phyloP scores from a whole-genome alignment of 805 yeast species.

The Lachancea nothofagi region DNA sequence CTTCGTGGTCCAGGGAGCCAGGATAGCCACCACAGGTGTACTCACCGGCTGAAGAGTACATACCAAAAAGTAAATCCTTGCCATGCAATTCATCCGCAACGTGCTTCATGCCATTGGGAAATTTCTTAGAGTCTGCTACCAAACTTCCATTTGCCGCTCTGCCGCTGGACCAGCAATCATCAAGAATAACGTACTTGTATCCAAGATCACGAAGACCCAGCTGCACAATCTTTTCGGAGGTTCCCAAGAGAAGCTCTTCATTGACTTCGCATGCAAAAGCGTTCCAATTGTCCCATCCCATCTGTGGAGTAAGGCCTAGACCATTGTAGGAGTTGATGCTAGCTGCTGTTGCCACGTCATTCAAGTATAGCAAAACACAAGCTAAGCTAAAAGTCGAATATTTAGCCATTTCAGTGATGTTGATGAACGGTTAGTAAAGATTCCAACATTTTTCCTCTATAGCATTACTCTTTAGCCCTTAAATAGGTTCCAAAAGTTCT shows the following conservation, averaged over 20 bases:
- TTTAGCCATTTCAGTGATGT: too few relatives aligned
- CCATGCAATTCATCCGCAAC: conserved; percentile 26
- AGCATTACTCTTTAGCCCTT: too few relatives aligned
- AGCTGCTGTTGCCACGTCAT: conserved; percentile 1
- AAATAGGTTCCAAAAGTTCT: too few relatives aligned
- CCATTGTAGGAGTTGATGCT: conserved; percentile 12
- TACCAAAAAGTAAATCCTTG: conserved; percentile 28
- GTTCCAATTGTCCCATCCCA: conserved; percentile 33
- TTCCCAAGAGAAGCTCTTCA: conserved; percentile 20
- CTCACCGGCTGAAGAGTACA: conserved; percentile 33
- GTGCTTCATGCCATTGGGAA: conserved; percentile 27
- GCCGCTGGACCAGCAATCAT: conserved; percentile 29
- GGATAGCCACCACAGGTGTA: conserved; percentile 32
- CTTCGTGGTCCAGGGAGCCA: conserved; percentile 30
- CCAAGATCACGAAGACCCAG: conserved; percentile 27
- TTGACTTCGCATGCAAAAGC: conserved; percentile 28
- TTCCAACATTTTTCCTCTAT: too few relatives aligned
- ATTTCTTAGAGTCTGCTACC: conserved; percentile 20
- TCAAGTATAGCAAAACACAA: neutral
- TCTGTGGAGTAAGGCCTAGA: conserved; percentile 19
- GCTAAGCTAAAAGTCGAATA: too few relatives aligned
- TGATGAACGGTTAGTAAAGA: too few relatives aligned
- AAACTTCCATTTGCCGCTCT: conserved; percentile 18
- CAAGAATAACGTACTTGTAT: conserved; percentile 29
- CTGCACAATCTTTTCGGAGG: conserved; percentile 22